Percentiles rank a stretch among this genome's conserved stretches.
phyloP scores from a whole-genome alignment of 306 rosid species.

The Castanopsis chinensis region DNA sequence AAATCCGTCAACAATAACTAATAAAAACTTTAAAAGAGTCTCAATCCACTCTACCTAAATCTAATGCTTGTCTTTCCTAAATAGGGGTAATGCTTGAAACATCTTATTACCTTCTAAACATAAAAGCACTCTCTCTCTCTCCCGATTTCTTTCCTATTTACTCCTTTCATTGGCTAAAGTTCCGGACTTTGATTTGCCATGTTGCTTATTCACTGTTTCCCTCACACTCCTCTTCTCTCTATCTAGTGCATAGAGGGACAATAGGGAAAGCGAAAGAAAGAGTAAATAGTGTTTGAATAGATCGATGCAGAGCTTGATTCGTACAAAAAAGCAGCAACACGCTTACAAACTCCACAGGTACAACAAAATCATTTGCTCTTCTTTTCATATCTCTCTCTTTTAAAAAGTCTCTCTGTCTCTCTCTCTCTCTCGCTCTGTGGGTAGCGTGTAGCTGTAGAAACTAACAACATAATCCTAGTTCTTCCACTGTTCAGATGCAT shows the following conservation, averaged over 20 bases:
- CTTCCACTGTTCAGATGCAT: constrained; percentile 29
- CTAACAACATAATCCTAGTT: constrained; percentile 7
- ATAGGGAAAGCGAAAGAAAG: neutral
- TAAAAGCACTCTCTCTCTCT: too few species aligned
- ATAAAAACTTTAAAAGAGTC: too few species aligned
- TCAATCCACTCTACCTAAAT: too few species aligned
- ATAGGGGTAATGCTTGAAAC: too few species aligned
- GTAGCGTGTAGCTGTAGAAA: constrained; percentile 34
- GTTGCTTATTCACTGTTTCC: too few species aligned
- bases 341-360: constrained; percentile 9
- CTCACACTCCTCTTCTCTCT: neutral
- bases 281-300: neutral
- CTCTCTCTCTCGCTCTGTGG: neutral
- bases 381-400: neutral
- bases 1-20: too few species aligned
- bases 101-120: too few species aligned
- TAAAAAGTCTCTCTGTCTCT: neutral
- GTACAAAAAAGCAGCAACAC: constrained; percentile 23
- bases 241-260: neutral
- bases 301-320: constrained; percentile 8
- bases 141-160: too few species aligned
- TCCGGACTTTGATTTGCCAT: too few species aligned
- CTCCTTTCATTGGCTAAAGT: too few species aligned
- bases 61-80: too few species aligned
- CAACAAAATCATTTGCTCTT: constrained; percentile 20